Percentiles rank a stretch among this genome's conserved stretches.
These are phyloP conservation scores for Cercospora janseana DNA, from an alignment of 2,329 filamentous ascomycete genomes.

Conservation along the genomic window DNA sequence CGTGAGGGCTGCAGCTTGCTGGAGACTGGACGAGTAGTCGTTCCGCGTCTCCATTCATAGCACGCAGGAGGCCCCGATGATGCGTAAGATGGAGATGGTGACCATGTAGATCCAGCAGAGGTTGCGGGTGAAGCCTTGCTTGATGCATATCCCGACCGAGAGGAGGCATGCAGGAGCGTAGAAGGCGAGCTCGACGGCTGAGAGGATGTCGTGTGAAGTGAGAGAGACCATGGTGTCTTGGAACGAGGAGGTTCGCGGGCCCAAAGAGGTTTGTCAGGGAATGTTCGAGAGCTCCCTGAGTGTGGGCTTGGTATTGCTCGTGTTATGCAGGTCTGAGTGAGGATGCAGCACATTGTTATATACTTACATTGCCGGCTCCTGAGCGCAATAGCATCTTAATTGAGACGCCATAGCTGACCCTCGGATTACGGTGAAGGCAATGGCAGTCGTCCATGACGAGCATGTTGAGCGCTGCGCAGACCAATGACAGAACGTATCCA, in stretches of 20 bases:
- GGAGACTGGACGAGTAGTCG: conserved; percentile 21
- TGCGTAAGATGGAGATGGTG: conserved; percentile 29
- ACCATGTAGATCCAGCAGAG: conserved; percentile 32
- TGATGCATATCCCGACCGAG: conserved; percentile 25
- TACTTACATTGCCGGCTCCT: not conserved
- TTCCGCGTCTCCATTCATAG: conserved; percentile 31
- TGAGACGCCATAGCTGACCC: not conserved
- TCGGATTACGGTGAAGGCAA: not conserved
- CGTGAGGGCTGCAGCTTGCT: conserved; percentile 30
- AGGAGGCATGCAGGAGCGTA: conserved; percentile 26
- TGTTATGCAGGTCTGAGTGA: not conserved
- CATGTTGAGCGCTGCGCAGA: not conserved
- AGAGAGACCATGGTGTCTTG: conserved; percentile 19
- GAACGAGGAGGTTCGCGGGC: not conserved
- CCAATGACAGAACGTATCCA: not conserved
- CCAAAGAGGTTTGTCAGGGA: not conserved
- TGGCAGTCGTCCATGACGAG: not conserved
- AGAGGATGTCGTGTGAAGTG: conserved; percentile 25
- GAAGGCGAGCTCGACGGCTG: conserved; percentile 31
- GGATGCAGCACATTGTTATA: not conserved
- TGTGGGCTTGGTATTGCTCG: conserved; percentile 5
- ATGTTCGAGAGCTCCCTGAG: not conserved
- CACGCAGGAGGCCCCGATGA: conserved; percentile 30
- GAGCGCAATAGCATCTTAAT: not conserved
- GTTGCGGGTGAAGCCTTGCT: conserved; percentile 29